Base-by-base conservation (phyloP, 495 filamentous ascomycete species). In the Pseudoneurospora amorphoporcata region DNA sequence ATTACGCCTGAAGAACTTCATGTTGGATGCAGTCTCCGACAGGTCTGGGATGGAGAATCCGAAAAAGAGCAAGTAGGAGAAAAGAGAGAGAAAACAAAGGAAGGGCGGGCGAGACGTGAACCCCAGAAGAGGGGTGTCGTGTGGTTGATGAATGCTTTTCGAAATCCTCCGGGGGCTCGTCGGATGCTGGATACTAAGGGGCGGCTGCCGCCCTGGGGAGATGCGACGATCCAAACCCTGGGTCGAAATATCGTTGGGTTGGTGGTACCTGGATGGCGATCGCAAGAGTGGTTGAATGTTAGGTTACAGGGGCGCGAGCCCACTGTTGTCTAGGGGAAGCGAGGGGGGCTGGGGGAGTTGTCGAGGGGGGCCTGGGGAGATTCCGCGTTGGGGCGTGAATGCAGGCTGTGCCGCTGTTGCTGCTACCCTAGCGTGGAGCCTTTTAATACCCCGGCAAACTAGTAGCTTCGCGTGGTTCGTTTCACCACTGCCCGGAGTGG, bases 1-100 rank as follows among this genome's bases (percentile, higher is more conserved):
- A 72, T 76, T 79, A 17, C 53, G 53, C 68, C 77, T 81, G 77
- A 85, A 85, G 73, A 85, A 84, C 73, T 81, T 82, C 82, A 82
- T 83, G 68, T 75, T 75, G 73, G 47, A 29, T 58, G 14, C 47
- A 19, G 29, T 71, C 32, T 71, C 23, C 29, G 41, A 19, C 70
- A 38, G 43, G 42, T 39, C 37, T 71, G 42, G 43, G 16, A 68
- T 23, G 42, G 37, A 39, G n/a, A 3, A 68, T 71, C 29, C 43
- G 8, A 32, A 32, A 19, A 53, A 16, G 19, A 61, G 10, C 12
- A 38, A 14, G 69, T 19, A 61, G 68, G 39, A 42, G 19, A 23
- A 47, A 70, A 70, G 69, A 43, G 39, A 58, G 58, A 40, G 42
- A 61, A 70, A 71, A 38, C 58, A 38, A 71, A 41, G 53, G 53